Base-by-base conservation (phyloP, 164 flowering plant genomes). In the Tetracentron sinense region DNA sequence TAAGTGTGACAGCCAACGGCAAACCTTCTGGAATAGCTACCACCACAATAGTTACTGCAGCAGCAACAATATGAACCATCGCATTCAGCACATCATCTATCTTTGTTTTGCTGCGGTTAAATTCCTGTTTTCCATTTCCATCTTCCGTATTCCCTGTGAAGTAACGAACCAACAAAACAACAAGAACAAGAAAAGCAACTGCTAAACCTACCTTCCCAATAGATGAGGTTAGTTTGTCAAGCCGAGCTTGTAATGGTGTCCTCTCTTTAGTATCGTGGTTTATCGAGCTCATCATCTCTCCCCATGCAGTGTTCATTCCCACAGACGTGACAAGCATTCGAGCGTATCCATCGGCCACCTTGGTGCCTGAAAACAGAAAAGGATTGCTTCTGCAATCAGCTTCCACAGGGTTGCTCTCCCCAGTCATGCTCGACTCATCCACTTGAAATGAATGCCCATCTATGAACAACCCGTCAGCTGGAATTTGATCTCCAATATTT, bases 201-300 rank as follows among this genome's bases (percentile, higher is more conserved):
- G 72, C 54, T 57, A 85, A 63, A 15, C 87, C 86, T 42, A 78
- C 70, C 56, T 81, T 81, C n/a, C 86, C 86, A 6, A 88, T 77
- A 0, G 75, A 71, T 6, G 86, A 72, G 3, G 89, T 79, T 5
- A 88, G 76, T 71, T 75, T 79, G 71, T 82, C 69, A 16, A 88
- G 81, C 20, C 89, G 69, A 0, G 23, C 79, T 62, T 88, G 94
- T 26, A 88, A 58, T 15, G 90, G 94, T 0, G 94, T 88, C 38
- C 70, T 66, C 59, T 85, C 86, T 16, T 57, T 33, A 6, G 70
- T 63, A 56, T 81, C 83, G 0, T 62, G 54, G 53, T 56, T 71
- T 22, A 84, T 77, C 1, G 78, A 54, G 76, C 84, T 81, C 95
- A 85, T 86, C 85, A 82, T 77, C 66, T 78, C 79, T 0, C 81